Base-by-base conservation (phyloP, 108 stramenopile species). In the Fistulifera pelliculosa region DNA sequence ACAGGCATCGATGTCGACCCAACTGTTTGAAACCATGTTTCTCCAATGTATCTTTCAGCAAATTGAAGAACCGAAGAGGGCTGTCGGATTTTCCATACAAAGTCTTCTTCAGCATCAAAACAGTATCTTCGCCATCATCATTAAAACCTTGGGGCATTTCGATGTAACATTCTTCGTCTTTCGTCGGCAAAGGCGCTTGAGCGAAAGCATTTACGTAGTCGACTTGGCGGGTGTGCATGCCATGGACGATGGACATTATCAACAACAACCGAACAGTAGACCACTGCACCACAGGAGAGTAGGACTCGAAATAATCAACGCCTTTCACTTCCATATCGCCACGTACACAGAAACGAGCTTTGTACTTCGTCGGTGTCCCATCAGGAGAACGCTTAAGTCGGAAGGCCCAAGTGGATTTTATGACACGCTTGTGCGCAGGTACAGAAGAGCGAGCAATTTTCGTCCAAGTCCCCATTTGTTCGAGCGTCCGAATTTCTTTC, bases 271-370 rank as follows among this genome's bases (percentile, higher is more conserved):
- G 56, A 16, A 78, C 61, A 19, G 72, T 78, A 16, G 53, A 56
- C 79, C 79, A 80, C 13, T 54, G 41, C 0, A 80, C 73, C 5
- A 77, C 73, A 21, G 79, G 75, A 43, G 75, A 49, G 38, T 56
- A 75, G 0, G 60, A 58, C 22, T 64, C 64, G 54, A 52, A 70
- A 60, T 40, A 73, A 45, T 77, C 76, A 8, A 71, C 48, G 7
- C 75, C 75, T 47, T 77, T 61, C 4, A 62, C 23, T 55, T 73
- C 71, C 35, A 62, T 16, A 56, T 71, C 61, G 14, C 68, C n/a
- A n/a, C n/a, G n/a, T n/a, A n/a, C n/a, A n/a, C n/a, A n/a, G n/a
- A n/a, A n/a, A n/a, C n/a, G n/a, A 19, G 54, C 66, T 54, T 71
- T 65, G 21, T 61, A 27, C 41, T 69, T 69, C 21, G 50, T 5